Evolutionary conservation across 176 grass and related monocot genomes (phyloP), one percentile per base, ranked within the genome.

Genomic region (Paspalum vaginatum): DNA sequence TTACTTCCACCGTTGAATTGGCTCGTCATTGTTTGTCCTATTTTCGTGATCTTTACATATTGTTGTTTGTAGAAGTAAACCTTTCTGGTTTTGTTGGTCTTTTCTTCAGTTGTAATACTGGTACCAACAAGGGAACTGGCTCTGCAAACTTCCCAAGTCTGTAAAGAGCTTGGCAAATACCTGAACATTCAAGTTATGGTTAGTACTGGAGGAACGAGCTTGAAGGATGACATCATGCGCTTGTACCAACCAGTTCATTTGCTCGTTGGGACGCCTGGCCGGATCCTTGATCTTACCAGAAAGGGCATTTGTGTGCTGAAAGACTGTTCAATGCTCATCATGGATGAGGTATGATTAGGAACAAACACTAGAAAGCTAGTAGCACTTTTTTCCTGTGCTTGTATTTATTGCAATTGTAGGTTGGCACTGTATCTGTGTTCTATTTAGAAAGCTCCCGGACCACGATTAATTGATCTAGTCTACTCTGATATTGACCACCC

Each of bases 221-320:
- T 98, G 81, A 94, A 87, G 86, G 95, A 98, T 52, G 95, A 98
- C 83, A 98, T 98, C 65, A 98, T 98, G 83, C 91, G 95, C 55
- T 65, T 98, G 41, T 92, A 92, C 80, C 95, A 98, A 75, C 95
- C 92, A 83, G 95, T 98, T 48, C 95, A 98, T 81, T 76, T 98
- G 67, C 92, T 98, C 8, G 92, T 85, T 85, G 95, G 92, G 26
- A 98, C 95, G 69, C 95, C 95, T 81, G 95, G 95, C 26, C 85
- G 95, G 20, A 89, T 98, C 85, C 72, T 94, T 52, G 95, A 98
- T 78, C 89, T 98, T 71, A 67, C 78, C 8, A 94, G 88, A 79
- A 98, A 98, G 74, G 95, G 95, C 32, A 76, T 98, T 58, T 98
- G 95, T 70, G n/a, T 94, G 63, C 79, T 98, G 80, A 98, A 91